A percentile compares a stretch with the other conserved stretches of the same genome.
Conservation (phyloP, 441 rosid species). For the Lepidium campestre region DNA sequence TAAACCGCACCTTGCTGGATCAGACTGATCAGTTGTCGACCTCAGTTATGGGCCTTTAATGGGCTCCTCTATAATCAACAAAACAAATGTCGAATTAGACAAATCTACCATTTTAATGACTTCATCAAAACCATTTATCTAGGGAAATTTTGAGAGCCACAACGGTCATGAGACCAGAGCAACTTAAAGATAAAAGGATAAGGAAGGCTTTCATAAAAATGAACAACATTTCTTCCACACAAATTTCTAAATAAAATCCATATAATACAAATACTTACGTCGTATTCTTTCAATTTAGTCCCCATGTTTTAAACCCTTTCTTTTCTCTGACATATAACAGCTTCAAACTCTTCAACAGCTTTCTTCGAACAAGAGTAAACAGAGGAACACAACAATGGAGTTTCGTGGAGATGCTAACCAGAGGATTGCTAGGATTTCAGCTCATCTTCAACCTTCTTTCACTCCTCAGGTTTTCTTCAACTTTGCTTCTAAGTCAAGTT, state of each 20-base stretch:
- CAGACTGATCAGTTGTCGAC: background rate
- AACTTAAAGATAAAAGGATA: conserved; percentile 28
- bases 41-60: background rate
- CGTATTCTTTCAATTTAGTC: conserved; percentile 37
- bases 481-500: background rate
- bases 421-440: conserved; percentile 52
- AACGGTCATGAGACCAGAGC: background rate
- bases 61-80: background rate
- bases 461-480: conserved; percentile 34
- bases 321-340: conserved; percentile 2
- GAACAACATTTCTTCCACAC: conserved; percentile 35
- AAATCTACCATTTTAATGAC: background rate
- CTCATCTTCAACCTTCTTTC: conserved; percentile 53
- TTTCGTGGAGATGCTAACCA: conserved; percentile 42
- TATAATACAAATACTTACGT: conserved; percentile 17
- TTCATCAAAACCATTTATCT: background rate
- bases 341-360: background rate
- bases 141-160: conserved; percentile 26
- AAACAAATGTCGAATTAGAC: background rate
- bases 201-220: conserved; percentile 26
- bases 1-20: no score
- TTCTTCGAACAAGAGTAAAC: background rate
- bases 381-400: conserved; percentile 41
- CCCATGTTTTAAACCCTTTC: conserved; percentile 25
- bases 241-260: background rate